phyloP scores from a whole-genome alignment of 306 rosid species.

The Senna siamea region DNA sequence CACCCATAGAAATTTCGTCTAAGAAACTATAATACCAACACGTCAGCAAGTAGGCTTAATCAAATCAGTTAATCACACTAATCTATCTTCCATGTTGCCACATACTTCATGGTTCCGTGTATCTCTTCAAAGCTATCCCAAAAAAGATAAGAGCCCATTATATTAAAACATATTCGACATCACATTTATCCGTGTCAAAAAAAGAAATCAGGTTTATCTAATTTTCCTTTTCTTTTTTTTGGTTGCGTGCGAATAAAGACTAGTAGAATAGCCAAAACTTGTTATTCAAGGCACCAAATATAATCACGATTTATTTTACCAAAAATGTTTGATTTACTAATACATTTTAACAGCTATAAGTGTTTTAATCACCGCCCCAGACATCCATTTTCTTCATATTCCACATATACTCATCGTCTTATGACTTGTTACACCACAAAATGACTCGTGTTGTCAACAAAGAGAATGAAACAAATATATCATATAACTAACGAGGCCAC shows the following conservation, averaged over 20 bases:
- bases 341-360: not conserved
- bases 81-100: constrained; percentile 12
- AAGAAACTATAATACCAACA: constrained; percentile 9
- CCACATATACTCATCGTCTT: not conserved
- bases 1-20: not conserved
- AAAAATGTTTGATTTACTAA: not conserved
- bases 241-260: not conserved
- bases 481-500: not conserved
- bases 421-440: not conserved
- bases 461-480: not conserved
- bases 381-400: not conserved
- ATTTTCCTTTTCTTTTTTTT: not conserved
- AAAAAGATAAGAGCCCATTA: not conserved
- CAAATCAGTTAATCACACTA: not conserved
- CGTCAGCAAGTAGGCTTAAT: not conserved
- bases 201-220: not conserved
- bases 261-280: not conserved
- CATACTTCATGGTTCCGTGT: constrained; percentile 7
- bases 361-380: not conserved
- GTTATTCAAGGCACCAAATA: constrained; percentile 5
- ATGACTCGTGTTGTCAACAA: constrained; percentile 3
- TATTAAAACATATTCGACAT: not conserved
- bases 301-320: not conserved
- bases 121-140: constrained; percentile 4
- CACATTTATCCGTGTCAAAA: not conserved